Conservation (phyloP, 2,329 filamentous ascomycete genomes). For the Pseudogymnoascus sp. region DNA sequence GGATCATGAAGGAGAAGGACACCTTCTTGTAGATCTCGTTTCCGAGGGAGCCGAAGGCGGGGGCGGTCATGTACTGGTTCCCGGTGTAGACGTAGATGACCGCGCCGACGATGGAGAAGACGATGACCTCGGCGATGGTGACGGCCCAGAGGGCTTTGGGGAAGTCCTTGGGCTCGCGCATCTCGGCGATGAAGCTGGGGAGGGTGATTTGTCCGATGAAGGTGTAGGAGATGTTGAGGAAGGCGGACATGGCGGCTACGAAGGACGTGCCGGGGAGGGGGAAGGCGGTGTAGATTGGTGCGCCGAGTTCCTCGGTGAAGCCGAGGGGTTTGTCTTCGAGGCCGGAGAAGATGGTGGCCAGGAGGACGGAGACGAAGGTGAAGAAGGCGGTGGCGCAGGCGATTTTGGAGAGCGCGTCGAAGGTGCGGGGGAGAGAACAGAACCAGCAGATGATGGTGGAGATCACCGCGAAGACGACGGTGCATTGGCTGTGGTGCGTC, state of each 20-base stretch:
- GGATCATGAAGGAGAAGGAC: constrained; percentile 91
- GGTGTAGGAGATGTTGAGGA: constrained; percentile 92
- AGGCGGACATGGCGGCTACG: constrained; percentile 75
- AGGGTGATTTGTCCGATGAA: constrained; percentile 95
- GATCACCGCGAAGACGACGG: constrained; percentile 71
- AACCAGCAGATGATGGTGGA: constrained; percentile 69
- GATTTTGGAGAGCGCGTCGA: constrained; percentile 70
- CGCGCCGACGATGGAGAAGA: constrained; percentile 76
- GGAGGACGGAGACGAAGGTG: constrained; percentile 81
- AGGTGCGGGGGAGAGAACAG: constrained; percentile 79
- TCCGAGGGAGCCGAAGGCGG: constrained; percentile 78
- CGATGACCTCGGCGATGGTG: constrained; percentile 78
- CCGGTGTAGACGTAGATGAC: constrained; percentile 85
- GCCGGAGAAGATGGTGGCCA: constrained; percentile 76
- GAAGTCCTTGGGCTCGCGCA: constrained; percentile 76
- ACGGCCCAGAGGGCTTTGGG: constrained; percentile 89
- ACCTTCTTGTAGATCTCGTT: constrained; percentile 75
- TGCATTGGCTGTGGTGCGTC: constrained; percentile 65
- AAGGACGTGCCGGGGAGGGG: constrained; percentile 68
- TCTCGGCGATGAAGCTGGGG: constrained; percentile 91
- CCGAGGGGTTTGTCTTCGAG: constrained; percentile 68
- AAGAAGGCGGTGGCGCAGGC: constrained; percentile 77
- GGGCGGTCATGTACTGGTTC: constrained; percentile 80
- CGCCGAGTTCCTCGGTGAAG: constrained; percentile 54
- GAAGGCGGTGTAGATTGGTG: constrained; percentile 61